Conservation (phyloP, 768 basidiomycete species). For the Baorangia bicolor region DNA sequence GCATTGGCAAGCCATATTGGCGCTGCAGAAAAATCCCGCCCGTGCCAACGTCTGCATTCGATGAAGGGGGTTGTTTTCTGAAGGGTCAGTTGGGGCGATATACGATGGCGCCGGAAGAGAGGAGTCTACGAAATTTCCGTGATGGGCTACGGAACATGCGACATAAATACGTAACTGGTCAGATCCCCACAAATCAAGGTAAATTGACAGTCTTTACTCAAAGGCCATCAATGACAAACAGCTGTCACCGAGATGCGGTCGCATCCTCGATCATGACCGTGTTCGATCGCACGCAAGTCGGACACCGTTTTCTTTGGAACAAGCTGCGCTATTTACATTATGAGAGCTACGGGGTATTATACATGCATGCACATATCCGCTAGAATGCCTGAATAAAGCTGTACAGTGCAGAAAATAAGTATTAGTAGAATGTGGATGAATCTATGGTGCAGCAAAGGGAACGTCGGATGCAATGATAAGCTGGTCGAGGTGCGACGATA, state of each 20-base stretch:
- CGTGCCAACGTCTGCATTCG: neutral
- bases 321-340: constrained; percentile 34
- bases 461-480: constrained; percentile 16
- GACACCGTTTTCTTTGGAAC: constrained; percentile 1
- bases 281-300: constrained; percentile 4
- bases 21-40: constrained; percentile 2
- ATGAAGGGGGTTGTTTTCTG: constrained; percentile 5
- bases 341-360: constrained; percentile 30
- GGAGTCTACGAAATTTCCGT: constrained; percentile 13
- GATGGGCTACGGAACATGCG: constrained; percentile 4
- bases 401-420: constrained; percentile 34
- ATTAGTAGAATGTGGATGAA: constrained; percentile 34
- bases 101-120: constrained; percentile 13
- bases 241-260: constrained; percentile 10
- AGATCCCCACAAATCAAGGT: constrained; percentile 30
- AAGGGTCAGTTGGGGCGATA: constrained; percentile 1
- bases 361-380: constrained; percentile 41
- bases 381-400: constrained; percentile 36
- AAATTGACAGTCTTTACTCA: constrained; percentile 33
- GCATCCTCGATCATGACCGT: constrained; percentile 15
- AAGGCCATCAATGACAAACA: constrained; percentile 33
- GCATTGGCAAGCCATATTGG: neutral
- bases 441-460: constrained; percentile 25
- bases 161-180: constrained; percentile 26
- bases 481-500: constrained; percentile 24